Evolutionary conservation across 2,329 filamentous ascomycete genomes (phyloP).

Genomic region (Claviceps pusilla): DNA sequence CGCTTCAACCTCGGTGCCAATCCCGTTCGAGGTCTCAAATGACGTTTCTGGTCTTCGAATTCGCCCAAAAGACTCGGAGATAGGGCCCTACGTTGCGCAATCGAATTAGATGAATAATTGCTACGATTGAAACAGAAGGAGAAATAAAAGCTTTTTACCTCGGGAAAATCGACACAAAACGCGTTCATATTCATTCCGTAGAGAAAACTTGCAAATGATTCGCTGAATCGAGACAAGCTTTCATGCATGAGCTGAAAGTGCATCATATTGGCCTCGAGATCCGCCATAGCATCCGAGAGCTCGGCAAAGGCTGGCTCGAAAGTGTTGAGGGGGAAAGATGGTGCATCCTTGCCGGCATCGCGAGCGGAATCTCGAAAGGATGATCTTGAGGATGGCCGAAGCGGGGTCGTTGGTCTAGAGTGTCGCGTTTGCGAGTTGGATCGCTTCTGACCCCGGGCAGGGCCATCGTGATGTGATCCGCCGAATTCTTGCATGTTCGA

Average conservation of each 20-base stretch:
- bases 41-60: conserved; percentile 43
- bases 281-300: conserved; percentile 82
- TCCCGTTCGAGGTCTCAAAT: conserved; percentile 11
- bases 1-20: conserved; percentile 47
- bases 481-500: background rate
- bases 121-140: too few species aligned
- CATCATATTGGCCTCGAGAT: conserved; percentile 94
- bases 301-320: conserved; percentile 89
- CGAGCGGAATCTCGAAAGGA: conserved; percentile 68
- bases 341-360: conserved; percentile 33
- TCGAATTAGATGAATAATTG: background rate
- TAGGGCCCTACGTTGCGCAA: conserved; percentile 46
- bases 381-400: conserved; percentile 77
- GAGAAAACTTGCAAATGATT: conserved; percentile 88
- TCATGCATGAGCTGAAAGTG: conserved; percentile 96
- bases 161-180: conserved; percentile 93
- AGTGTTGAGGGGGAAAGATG: conserved; percentile 56
- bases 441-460: conserved; percentile 18
- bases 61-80: conserved; percentile 66
- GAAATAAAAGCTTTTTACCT: conserved; percentile 38
- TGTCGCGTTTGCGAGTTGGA: conserved; percentile 48
- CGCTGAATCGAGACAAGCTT: conserved; percentile 79
- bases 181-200: conserved; percentile 99
- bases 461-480: conserved; percentile 4
- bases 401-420: conserved; percentile 77